phyloP scores from a whole-genome alignment of 2,329 filamentous ascomycete genomes.

The Phialemonium atrogriseum region DNA sequence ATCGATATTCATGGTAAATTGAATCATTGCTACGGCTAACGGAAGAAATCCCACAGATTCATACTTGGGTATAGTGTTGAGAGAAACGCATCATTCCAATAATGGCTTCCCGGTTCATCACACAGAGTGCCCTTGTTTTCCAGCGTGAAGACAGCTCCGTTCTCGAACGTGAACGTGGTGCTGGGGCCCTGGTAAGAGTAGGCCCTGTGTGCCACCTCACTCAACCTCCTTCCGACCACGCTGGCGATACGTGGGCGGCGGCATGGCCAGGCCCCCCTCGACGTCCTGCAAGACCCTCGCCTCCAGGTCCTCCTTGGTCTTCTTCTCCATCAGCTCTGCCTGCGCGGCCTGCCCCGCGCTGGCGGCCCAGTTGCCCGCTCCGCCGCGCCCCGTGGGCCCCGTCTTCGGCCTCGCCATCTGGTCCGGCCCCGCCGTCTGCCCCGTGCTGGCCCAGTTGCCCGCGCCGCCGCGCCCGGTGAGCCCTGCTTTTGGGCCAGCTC shows the following conservation, averaged over 20 bases:
- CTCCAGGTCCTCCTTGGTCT: conserved; percentile 30
- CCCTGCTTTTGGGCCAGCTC: no score
- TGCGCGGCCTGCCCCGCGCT: conserved; percentile 15
- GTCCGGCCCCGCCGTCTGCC: no score
- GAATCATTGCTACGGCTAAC: no score
- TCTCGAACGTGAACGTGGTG: conserved; percentile 26
- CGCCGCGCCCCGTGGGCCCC: conserved; percentile 39
- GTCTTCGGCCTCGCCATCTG: conserved; percentile 10
- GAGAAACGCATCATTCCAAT: no score
- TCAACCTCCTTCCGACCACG: conserved; percentile 15
- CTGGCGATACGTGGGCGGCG: conserved; percentile 33
- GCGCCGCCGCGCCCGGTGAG: conserved; percentile 57
- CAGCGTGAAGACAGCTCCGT: conserved; percentile 22
- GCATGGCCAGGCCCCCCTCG: conserved; percentile 36
- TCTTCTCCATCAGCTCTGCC: conserved; percentile 21
- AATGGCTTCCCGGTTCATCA: no score
- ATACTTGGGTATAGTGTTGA: no score
- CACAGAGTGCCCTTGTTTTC: conserved; percentile 25
- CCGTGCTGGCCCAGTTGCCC: conserved; percentile 52
- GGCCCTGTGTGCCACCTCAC: no score
- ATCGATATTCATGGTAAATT: no score
- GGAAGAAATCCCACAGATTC: no score
- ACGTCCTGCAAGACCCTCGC: conserved; percentile 35
- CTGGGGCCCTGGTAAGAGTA: conserved; percentile 22
- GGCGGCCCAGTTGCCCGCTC: conserved; percentile 46